phyloP scores from a whole-genome alignment of 202 grass and related monocot species.

The Eragrostis tef region DNA sequence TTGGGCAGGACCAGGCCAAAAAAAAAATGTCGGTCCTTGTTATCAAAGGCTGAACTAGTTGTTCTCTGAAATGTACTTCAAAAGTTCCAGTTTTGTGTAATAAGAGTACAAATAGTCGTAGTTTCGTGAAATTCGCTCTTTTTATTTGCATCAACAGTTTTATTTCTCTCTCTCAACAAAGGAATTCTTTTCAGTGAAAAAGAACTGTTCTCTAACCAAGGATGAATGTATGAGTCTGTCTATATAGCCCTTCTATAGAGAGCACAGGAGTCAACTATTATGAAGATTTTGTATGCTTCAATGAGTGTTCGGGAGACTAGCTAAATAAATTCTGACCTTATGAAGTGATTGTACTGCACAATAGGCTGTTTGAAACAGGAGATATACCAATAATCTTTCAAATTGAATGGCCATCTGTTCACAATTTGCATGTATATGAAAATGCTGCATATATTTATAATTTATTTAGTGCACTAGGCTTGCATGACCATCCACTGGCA shows the following conservation, averaged over 20 bases:
- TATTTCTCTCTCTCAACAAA: neutral
- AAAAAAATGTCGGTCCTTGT: no score
- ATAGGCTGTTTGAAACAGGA: neutral
- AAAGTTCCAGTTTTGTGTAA: no score
- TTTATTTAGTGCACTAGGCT: slow-evolving; percentile 25
- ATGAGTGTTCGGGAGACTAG: neutral
- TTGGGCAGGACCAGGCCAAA: no score
- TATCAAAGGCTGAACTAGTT: no score
- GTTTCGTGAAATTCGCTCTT: no score
- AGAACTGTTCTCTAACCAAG: no score
- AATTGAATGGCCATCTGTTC: slow-evolving; percentile 3
- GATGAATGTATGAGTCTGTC: no score
- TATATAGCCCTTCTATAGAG: neutral
- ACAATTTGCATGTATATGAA: slow-evolving; percentile 18
- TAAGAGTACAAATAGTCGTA: no score
- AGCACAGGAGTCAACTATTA: neutral
- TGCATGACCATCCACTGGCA: slow-evolving; percentile 22
- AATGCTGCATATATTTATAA: neutral
- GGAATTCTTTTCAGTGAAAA: no score
- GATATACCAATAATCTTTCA: neutral
- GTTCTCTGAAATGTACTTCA: no score
- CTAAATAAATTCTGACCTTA: neutral
- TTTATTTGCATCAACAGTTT: neutral
- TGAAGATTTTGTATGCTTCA: slow-evolving; percentile 25
- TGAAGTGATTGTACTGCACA: neutral